These are phyloP conservation scores for Onygena corvina DNA, from an alignment of 2,329 filamentous ascomycete species.

Conservation along the genomic window DNA sequence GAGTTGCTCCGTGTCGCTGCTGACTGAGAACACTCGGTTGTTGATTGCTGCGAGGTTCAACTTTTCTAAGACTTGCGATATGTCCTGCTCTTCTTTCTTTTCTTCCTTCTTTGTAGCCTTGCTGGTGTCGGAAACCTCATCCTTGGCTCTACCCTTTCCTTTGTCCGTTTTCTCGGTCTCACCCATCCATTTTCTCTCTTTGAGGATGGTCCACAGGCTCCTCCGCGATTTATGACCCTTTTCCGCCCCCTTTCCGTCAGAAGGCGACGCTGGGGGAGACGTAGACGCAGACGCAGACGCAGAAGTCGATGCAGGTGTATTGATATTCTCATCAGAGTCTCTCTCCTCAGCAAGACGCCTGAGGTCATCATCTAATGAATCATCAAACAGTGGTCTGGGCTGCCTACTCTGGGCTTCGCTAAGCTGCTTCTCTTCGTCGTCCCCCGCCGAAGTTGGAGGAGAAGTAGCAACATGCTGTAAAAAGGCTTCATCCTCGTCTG, in stretches of 20 bases:
- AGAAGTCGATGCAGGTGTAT: background rate
- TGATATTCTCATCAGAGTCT: constrained; percentile 21
- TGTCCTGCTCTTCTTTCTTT: constrained; percentile 56
- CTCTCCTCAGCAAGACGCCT: constrained; percentile 2
- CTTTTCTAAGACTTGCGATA: constrained; percentile 66
- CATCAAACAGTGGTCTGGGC: constrained; percentile 40
- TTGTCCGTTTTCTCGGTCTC: constrained; percentile 1
- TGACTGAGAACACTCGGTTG: constrained; percentile 73
- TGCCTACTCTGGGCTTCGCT: constrained; percentile 37
- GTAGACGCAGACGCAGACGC: background rate
- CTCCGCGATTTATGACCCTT: background rate
- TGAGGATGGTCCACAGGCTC: background rate
- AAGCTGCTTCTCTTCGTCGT: constrained; percentile 9
- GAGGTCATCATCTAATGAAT: constrained; percentile 32
- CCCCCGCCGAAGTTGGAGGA: background rate
- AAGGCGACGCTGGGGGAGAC: background rate
- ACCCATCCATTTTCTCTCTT: constrained; percentile 1
- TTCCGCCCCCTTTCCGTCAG: constrained; percentile 13
- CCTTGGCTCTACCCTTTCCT: background rate
- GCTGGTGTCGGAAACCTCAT: background rate
- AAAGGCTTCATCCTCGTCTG: constrained; percentile 50
- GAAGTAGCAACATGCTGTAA: constrained; percentile 36
- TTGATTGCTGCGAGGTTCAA: constrained; percentile 74
- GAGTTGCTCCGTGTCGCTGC: constrained; percentile 70
- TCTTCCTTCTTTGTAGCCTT: constrained; percentile 30